Evolutionary conservation across 345 rosid species (phyloP).

Genomic region (Arabis hirsuta): DNA sequence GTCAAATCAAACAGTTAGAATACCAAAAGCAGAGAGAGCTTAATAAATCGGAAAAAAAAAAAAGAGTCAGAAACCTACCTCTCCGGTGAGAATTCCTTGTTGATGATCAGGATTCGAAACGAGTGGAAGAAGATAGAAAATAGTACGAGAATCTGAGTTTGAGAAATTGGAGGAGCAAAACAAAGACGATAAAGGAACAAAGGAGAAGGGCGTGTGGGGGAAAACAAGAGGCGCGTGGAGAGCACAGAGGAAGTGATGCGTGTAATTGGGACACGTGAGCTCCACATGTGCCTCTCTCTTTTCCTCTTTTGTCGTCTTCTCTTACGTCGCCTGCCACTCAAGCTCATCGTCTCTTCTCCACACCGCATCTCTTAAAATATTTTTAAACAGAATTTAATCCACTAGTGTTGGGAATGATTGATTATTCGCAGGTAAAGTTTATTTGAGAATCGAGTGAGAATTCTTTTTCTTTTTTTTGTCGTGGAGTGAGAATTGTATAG

Average conservation of each 20-base stretch:
- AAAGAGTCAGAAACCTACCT: slow-evolving; percentile 6
- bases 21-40: not conserved
- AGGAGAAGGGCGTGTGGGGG: slow-evolving; percentile 40
- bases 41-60: not conserved
- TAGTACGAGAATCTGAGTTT: not conserved
- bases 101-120: not conserved
- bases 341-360: not conserved
- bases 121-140: not conserved
- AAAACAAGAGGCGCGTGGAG: slow-evolving; percentile 59
- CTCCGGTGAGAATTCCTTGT: not conserved
- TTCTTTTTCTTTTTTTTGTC: too few relatives aligned
- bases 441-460: too few relatives aligned
- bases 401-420: too few relatives aligned
- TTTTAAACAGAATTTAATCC: too few relatives aligned
- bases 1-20: slow-evolving; percentile 34
- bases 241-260: slow-evolving; percentile 45
- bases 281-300: slow-evolving; percentile 45
- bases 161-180: not conserved
- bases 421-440: too few relatives aligned
- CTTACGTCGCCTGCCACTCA: slow-evolving; percentile 36
- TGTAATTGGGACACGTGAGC: slow-evolving; percentile 43
- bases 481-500: too few relatives aligned
- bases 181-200: not conserved
- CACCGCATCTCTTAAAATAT: slow-evolving; percentile 36
- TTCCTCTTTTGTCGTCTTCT: slow-evolving; percentile 30